These are phyloP conservation scores for Malassezia caprae DNA, from an alignment of 1,284 basidiomycete species.

Conservation along the genomic window DNA sequence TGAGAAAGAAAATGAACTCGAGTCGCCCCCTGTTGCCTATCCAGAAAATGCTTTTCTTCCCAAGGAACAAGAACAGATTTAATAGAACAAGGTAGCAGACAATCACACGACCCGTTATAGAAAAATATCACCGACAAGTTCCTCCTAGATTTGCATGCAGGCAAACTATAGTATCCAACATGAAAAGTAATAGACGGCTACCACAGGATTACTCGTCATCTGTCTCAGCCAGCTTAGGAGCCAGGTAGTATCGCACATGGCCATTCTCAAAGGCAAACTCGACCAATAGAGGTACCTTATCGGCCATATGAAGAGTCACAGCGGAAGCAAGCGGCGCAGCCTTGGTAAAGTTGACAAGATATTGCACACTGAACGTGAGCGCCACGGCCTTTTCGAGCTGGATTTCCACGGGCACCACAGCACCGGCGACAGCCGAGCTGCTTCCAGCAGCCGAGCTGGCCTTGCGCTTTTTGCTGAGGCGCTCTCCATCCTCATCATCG, in stretches of 20 bases:
- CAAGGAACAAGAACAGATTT: not conserved
- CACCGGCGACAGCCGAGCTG: slow-evolving; percentile 13
- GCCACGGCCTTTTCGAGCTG: slow-evolving; percentile 62
- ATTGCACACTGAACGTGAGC: slow-evolving; percentile 92
- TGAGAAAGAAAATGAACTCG: not conserved
- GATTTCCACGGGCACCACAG: slow-evolving; percentile 49
- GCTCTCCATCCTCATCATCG: slow-evolving; percentile 35
- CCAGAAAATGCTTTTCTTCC: not conserved
- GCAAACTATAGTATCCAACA: not conserved
- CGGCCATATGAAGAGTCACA: slow-evolving; percentile 53
- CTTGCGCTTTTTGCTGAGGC: slow-evolving; percentile 37
- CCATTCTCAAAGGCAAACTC: slow-evolving; percentile 76
- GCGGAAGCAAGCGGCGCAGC: slow-evolving; percentile 64
- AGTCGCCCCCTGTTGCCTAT: not conserved
- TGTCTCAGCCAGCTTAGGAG: slow-evolving; percentile 44
- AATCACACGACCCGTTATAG: not conserved
- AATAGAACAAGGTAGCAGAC: not conserved
- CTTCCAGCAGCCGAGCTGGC: slow-evolving; percentile 13
- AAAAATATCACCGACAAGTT: not conserved
- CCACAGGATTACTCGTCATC: slow-evolving; percentile 22
- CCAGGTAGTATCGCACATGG: slow-evolving; percentile 48
- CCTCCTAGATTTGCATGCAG: not conserved
- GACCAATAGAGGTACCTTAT: slow-evolving; percentile 34
- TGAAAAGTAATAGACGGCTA: not conserved
- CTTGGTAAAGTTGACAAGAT: slow-evolving; percentile 94